phyloP scores from a whole-genome alignment of 2,329 filamentous ascomycete species.

The Phialophora verrucosa region DNA sequence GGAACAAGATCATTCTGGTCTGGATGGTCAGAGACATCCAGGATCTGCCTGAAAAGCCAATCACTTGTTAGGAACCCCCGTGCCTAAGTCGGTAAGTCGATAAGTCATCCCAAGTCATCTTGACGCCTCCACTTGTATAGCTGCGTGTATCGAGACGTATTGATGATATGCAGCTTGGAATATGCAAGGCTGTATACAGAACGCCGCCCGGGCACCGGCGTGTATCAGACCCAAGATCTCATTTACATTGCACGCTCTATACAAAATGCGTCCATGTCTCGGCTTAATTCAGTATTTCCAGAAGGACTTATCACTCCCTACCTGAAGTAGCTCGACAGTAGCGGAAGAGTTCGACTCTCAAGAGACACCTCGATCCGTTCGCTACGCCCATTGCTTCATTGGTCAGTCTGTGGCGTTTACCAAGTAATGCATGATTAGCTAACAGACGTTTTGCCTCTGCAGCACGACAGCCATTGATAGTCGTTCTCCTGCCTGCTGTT shows the following conservation, averaged over 20 bases:
- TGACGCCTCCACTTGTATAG: conserved; percentile 12
- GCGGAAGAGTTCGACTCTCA: background rate
- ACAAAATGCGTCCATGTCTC: conserved; percentile 1
- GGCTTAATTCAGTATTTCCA: background rate
- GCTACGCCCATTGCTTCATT: background rate
- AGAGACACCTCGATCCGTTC: background rate
- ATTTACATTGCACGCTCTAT: background rate
- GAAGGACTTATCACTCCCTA: background rate
- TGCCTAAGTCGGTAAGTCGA: background rate
- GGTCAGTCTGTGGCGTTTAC: background rate
- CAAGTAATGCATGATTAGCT: conserved; percentile 3
- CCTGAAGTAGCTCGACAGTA: background rate
- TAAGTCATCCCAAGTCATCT: conserved; percentile 5
- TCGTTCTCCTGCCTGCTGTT: background rate
- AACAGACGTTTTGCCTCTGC: background rate
- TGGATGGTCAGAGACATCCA: conserved; percentile 1
- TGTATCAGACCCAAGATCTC: background rate
- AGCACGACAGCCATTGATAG: background rate
- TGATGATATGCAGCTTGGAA: background rate
- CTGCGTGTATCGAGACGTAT: background rate
- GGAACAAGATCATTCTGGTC: background rate
- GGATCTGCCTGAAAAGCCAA: background rate
- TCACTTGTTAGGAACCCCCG: background rate
- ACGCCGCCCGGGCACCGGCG: background rate
- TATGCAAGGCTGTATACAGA: conserved; percentile 4